These are phyloP conservation scores for Helotiales sp. DNA, from an alignment of 2,329 filamentous ascomycete species.

Conservation along the genomic window DNA sequence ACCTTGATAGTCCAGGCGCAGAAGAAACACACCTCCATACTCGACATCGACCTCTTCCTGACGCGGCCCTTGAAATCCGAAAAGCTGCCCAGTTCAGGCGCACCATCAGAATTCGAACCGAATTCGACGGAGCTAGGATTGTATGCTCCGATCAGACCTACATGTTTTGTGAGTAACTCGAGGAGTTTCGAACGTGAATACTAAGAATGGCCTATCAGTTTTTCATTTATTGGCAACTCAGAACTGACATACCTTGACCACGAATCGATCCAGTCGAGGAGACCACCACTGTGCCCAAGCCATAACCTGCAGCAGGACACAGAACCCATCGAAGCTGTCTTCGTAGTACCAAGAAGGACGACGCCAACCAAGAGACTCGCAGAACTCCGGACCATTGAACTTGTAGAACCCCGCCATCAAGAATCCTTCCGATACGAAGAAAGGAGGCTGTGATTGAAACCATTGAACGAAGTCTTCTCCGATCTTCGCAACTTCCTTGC, in stretches of 20 bases:
- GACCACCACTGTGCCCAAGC: background rate
- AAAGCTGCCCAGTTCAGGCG: too few relatives aligned
- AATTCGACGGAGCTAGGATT: too few relatives aligned
- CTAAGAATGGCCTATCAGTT: too few relatives aligned
- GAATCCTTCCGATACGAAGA: constrained; percentile 3
- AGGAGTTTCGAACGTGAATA: too few relatives aligned
- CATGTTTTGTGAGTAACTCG: too few relatives aligned
- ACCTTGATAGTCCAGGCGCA: too few relatives aligned
- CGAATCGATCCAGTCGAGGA: constrained; percentile 1
- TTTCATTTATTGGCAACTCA: too few relatives aligned
- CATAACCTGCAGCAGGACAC: background rate
- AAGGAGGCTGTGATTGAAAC: constrained; percentile 5
- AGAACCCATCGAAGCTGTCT: background rate
- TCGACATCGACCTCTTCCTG: too few relatives aligned
- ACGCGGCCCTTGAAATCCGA: too few relatives aligned
- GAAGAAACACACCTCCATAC: too few relatives aligned
- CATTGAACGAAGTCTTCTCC: constrained; percentile 8
- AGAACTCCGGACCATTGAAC: constrained; percentile 2
- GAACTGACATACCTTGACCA: constrained; percentile 7
- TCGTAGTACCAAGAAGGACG: background rate
- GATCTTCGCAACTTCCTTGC: background rate
- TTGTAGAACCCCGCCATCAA: background rate
- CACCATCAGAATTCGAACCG: too few relatives aligned
- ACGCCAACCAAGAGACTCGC: background rate
- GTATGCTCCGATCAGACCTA: too few relatives aligned